Evolutionary conservation across 108 stramenopile genomes (phyloP).

Genomic region (Chaetoceros muelleri): DNA sequence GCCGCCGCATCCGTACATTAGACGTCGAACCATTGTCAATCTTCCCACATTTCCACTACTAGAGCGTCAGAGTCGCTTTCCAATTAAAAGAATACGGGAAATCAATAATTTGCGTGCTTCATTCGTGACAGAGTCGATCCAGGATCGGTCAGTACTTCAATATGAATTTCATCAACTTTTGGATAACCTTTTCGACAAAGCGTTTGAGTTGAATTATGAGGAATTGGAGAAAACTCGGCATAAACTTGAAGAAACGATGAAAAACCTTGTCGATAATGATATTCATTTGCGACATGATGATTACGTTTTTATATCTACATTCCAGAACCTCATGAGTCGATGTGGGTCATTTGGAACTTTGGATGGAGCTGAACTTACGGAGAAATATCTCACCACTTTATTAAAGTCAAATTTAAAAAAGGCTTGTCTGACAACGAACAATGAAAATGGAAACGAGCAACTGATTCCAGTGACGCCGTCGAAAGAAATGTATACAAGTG

Average conservation of each 20-base stretch:
- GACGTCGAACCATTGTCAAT: no score
- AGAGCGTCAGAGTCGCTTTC: no score
- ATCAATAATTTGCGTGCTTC: no score
- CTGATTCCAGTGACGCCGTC: not conserved
- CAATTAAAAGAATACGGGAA: no score
- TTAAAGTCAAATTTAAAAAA: not conserved
- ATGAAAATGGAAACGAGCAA: not conserved
- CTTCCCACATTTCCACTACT: no score
- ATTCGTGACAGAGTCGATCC: no score
- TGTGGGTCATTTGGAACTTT: not conserved
- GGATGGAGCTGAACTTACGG: not conserved
- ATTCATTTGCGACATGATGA: not conserved
- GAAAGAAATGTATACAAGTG: not conserved
- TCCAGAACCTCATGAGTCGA: not conserved
- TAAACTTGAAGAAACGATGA: not conserved
- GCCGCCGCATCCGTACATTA: no score
- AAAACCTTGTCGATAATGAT: not conserved
- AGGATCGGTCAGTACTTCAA: not conserved
- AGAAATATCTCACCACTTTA: not conserved
- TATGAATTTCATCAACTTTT: not conserved
- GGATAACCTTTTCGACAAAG: not conserved
- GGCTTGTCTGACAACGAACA: not conserved
- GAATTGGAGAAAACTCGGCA: not conserved
- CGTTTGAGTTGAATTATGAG: not conserved
- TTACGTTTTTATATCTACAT: not conserved